Conservation (phyloP, 2,329 filamentous ascomycete species). For the Ophiostoma perfectum region DNA sequence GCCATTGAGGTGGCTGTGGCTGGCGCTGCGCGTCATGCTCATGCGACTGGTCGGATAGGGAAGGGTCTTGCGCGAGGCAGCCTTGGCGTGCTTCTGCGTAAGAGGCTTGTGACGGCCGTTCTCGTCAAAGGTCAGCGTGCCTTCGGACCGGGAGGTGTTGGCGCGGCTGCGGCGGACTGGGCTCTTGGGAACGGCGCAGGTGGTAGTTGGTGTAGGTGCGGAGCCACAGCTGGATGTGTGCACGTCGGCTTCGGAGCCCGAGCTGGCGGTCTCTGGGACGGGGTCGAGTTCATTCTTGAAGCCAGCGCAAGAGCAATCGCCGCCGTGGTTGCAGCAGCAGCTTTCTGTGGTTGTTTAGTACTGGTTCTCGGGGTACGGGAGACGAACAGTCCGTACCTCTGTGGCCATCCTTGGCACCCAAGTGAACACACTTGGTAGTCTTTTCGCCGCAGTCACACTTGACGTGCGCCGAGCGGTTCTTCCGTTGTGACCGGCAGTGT, state of each 20-base stretch:
- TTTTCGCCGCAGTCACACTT: conserved; percentile 98
- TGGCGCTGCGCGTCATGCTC: conserved; percentile 51
- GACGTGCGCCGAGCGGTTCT: conserved; percentile 88
- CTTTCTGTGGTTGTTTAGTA: conserved; percentile 43
- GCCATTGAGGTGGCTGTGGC: conserved; percentile 32
- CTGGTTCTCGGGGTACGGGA: not conserved
- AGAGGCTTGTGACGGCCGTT: conserved; percentile 58
- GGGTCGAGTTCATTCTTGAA: conserved; percentile 62
- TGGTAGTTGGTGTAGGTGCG: not conserved
- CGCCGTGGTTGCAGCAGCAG: conserved; percentile 66
- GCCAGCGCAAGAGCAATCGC: conserved; percentile 56
- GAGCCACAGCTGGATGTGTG: not conserved
- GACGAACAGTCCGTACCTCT: conserved; percentile 44
- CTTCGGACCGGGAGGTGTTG: conserved; percentile 58
- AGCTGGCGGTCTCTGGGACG: conserved; percentile 46
- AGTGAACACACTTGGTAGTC: conserved; percentile 62
- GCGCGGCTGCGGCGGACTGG: conserved; percentile 38
- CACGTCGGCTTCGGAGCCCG: conserved; percentile 38
- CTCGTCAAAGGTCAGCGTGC: conserved; percentile 54
- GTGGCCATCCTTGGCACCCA: conserved; percentile 53
- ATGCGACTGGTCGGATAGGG: conserved; percentile 57
- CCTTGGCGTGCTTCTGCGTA: conserved; percentile 55
- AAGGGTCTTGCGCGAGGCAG: conserved; percentile 55
- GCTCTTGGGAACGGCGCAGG: conserved; percentile 35
- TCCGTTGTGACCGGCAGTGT: conserved; percentile 93